A percentile compares a stretch with the other conserved stretches of the same genome.
phyloP scores from a whole-genome alignment of 108 stramenopile species.

The Hondaea fermentalgiana region DNA sequence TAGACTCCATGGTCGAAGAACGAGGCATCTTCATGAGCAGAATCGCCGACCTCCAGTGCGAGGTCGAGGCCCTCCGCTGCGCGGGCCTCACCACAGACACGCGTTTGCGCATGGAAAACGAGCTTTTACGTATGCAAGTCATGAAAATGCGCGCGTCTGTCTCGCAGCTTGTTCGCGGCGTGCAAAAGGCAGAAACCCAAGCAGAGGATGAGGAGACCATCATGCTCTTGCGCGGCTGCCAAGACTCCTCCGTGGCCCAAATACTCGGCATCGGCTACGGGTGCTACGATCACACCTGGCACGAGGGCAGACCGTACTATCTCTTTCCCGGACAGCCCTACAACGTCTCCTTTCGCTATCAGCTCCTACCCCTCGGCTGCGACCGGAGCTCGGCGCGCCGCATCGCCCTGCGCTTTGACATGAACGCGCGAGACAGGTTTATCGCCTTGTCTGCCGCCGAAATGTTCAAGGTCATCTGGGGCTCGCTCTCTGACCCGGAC shows the following conservation, averaged over 20 bases:
- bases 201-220: not conserved
- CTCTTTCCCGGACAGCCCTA: not conserved
- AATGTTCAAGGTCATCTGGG: not conserved
- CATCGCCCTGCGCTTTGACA: not conserved
- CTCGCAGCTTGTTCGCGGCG: not conserved
- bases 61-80: not conserved
- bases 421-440: not conserved
- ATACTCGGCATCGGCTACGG: not conserved
- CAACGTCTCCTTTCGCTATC: not conserved
- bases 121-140: not conserved
- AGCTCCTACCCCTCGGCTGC: slow-evolving; percentile 5
- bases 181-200: not conserved
- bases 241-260: not conserved
- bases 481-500: not conserved
- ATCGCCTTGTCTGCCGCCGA: not conserved
- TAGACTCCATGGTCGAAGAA: not conserved
- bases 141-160: not conserved
- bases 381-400: not conserved
- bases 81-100: not conserved
- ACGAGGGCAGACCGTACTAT: not conserved
- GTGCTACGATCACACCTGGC: not conserved
- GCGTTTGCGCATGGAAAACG: not conserved
- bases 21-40: not conserved
- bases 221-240: not conserved
- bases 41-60: not conserved